A percentile compares a stretch with the other conserved stretches of the same genome.
These are phyloP conservation scores for Diatrype stigma DNA, from an alignment of 2,329 filamentous ascomycete species.

Conservation along the genomic window DNA sequence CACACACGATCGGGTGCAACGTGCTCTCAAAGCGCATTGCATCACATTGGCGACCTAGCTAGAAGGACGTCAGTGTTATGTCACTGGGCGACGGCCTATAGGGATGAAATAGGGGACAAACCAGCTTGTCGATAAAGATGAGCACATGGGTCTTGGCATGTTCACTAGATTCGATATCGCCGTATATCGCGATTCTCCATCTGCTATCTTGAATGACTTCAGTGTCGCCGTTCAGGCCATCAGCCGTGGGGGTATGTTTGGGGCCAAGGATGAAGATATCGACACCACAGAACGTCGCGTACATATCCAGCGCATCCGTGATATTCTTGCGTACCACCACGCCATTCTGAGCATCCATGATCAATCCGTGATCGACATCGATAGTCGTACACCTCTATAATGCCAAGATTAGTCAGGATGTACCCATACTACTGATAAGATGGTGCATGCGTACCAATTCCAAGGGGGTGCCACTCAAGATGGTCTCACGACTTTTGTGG, in stretches of 20 bases:
- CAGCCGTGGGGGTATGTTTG: conserved; percentile 75
- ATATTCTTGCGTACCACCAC: conserved; percentile 71
- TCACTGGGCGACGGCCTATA: conserved; percentile 2
- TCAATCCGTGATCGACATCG: conserved; percentile 86
- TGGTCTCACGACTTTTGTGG: conserved; percentile 82
- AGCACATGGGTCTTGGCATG: conserved; percentile 94
- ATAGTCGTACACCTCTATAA: conserved; percentile 83
- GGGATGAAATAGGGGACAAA: conserved; percentile 37
- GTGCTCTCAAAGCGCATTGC: conserved; percentile 36
- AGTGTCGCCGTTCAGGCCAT: conserved; percentile 69
- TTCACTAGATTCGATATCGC: conserved; percentile 90
- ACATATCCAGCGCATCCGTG: conserved; percentile 78
- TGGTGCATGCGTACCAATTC: conserved; percentile 66
- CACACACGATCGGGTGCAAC: conserved; percentile 87
- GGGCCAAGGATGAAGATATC: conserved; percentile 95
- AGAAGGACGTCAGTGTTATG: conserved; percentile 14
- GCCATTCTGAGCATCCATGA: conserved; percentile 67
- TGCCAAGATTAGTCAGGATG: conserved; percentile 24
- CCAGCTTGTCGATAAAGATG: conserved; percentile 95
- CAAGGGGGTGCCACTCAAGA: conserved; percentile 88
- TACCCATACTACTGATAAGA: conserved; percentile 12
- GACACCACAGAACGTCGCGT: conserved; percentile 84
- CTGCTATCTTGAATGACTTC: conserved; percentile 85
- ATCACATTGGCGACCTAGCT: conserved; percentile 28
- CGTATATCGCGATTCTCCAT: conserved; percentile 89